Percentiles rank a stretch among this genome's conserved stretches.
These are phyloP conservation scores for Ochetophila trinervis DNA, from an alignment of 306 rosid genomes.

Conservation along the genomic window DNA sequence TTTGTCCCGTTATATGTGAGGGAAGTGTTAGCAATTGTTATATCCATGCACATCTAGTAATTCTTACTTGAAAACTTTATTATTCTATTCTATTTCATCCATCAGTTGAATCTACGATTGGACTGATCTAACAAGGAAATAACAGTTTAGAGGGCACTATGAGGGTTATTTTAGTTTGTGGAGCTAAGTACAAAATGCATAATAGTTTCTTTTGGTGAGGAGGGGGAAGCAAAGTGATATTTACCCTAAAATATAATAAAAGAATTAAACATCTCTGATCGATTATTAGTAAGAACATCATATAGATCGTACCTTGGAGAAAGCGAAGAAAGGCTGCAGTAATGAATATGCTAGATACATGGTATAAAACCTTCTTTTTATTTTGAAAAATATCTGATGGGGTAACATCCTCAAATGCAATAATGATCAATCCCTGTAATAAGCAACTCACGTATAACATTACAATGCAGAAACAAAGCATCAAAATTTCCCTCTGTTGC, in stretches of 20 bases:
- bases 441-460: constrained; percentile 14
- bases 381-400: constrained; percentile 45
- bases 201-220: too few relatives aligned
- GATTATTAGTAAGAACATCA: neutral
- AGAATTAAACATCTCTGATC: neutral
- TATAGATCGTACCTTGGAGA: constrained; percentile 57
- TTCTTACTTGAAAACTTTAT: too few relatives aligned
- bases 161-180: too few relatives aligned
- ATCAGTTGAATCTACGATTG: too few relatives aligned
- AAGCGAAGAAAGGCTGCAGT: constrained; percentile 90
- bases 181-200: too few relatives aligned
- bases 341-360: constrained; percentile 85
- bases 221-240: too few relatives aligned
- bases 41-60: too few relatives aligned
- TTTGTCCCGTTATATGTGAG: too few relatives aligned
- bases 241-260: neutral
- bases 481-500: constrained; percentile 20
- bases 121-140: too few relatives aligned
- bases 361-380: constrained; percentile 48
- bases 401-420: constrained; percentile 66
- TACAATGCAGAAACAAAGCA: constrained; percentile 20
- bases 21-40: too few relatives aligned
- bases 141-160: too few relatives aligned
- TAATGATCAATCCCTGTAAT: constrained; percentile 64
- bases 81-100: too few relatives aligned